These are phyloP conservation scores for Pinus tabuliformis DNA, from an alignment of 75 land plant genomes.

Conservation along the genomic window DNA sequence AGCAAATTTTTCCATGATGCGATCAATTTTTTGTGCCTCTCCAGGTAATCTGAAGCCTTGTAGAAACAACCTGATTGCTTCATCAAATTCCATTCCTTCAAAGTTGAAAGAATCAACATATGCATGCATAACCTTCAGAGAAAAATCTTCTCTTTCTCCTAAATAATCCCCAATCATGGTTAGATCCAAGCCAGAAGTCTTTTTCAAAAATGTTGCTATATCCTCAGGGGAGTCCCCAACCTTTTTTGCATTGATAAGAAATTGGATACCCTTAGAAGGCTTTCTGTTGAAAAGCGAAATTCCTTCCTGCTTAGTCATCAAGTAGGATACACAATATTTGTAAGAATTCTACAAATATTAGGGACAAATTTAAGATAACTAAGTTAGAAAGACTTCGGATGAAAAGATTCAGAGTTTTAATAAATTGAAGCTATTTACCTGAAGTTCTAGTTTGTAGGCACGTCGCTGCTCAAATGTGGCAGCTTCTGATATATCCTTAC, in stretches of 20 bases:
- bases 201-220: slow-evolving; percentile 72
- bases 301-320: slow-evolving; percentile 66
- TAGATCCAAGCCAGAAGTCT: slow-evolving; percentile 61
- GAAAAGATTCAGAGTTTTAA: slow-evolving; percentile 15
- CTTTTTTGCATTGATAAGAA: slow-evolving; percentile 70
- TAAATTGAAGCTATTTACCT: slow-evolving; percentile 36
- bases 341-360: not conserved
- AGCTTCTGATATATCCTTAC: slow-evolving; percentile 55
- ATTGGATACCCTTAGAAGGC: slow-evolving; percentile 83
- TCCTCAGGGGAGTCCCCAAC: slow-evolving; percentile 72
- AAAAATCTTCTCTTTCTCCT: slow-evolving; percentile 88
- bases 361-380: slow-evolving; percentile 13
- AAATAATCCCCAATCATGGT: slow-evolving; percentile 91
- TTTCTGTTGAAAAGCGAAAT: slow-evolving; percentile 79
- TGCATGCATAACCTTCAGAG: slow-evolving; percentile 91
- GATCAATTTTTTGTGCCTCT: slow-evolving; percentile 96
- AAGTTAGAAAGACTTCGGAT: slow-evolving; percentile 3
- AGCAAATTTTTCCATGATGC: slow-evolving; percentile 98
- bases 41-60: slow-evolving; percentile 93
- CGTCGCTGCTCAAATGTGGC: slow-evolving; percentile 73
- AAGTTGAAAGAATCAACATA: slow-evolving; percentile 89
- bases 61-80: slow-evolving; percentile 80
- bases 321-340: not conserved
- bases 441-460: slow-evolving; percentile 73
- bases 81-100: slow-evolving; percentile 83